Evolutionary conservation across 1,284 basidiomycete genomes (phyloP).

Genomic region (Microbotryum intermedium): DNA sequence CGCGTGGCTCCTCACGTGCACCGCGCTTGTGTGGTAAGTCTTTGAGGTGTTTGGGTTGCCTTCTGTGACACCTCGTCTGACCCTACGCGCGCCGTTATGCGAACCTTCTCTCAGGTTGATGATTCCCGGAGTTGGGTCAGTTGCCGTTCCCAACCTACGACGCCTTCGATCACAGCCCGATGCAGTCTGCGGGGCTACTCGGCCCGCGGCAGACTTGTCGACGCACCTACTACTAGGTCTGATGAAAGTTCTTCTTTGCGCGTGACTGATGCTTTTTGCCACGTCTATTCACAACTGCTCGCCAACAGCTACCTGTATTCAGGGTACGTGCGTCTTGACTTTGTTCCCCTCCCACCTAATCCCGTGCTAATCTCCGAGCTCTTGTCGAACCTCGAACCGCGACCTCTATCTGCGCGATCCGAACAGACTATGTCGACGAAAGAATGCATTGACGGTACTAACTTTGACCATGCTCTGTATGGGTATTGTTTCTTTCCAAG

Average conservation of each 20-base stretch:
- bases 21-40: constrained; percentile 61
- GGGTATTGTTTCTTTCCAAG: constrained; percentile 63
- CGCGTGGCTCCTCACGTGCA: constrained; percentile 55
- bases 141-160: constrained; percentile 39
- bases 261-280: no score
- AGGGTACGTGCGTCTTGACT: constrained; percentile 36
- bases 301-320: constrained; percentile 67
- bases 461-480: constrained; percentile 46
- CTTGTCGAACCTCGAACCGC: not conserved
- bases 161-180: no score
- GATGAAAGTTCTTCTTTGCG: no score
- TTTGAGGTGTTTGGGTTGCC: constrained; percentile 12
- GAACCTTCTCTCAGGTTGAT: constrained; percentile 46
- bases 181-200: no score
- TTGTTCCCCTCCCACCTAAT: no score
- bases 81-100: not conserved
- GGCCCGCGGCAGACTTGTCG: no score
- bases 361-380: not conserved
- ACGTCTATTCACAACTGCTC: constrained; percentile 10
- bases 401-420: not conserved
- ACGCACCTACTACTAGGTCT: no score
- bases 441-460: constrained; percentile 47
- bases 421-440: constrained; percentile 58
- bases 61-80: not conserved
- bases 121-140: constrained; percentile 60